Evolutionary conservation across 805 yeast genomes (phyloP), one percentile per base, ranked within the genome.

Genomic region (Wickerhamiella slavikovae): DNA sequence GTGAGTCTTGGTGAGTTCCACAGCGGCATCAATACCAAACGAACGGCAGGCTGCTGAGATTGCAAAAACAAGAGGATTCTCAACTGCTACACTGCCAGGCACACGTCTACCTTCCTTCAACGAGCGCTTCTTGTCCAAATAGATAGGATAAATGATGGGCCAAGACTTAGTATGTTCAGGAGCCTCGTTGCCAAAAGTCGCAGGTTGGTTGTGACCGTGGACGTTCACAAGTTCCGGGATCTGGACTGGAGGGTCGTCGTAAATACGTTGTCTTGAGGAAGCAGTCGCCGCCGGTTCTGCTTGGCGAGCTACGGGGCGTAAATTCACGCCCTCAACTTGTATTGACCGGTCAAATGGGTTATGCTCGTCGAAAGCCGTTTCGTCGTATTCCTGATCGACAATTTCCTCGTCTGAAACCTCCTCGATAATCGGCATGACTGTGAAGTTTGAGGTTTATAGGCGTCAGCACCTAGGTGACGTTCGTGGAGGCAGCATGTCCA

Each of bases 381-480:
- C 59, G 52, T 83, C 94, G 77, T 79, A 74, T 43, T 85, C 94
- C 70, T 80, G 60, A 55, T 82, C 72, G 47, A 83, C 95, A 53
- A 85, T 48, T 25, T 53, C 57, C 38, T 78, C 91, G 44, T 69
- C 76, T 48, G 74, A 82, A 33, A 50, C 39, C 38, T 55, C 58
- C 39, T 55, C 59, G 29, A 54, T 39, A 27, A 43, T 40, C n/a
- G 50, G 49, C 50, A 44, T 45, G 25, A 17, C 22, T 8, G 11
- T 24, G 17, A 14, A 6, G 13, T n/a, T 8, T n/a, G 14, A n/a
- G 12, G 12, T 7, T 22, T 7, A n/a, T n/a, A 22, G 24, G 8
- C 7, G n/a, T n/a, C n/a, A n/a, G n/a, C n/a, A n/a, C n/a, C n/a
- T n/a, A n/a, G n/a, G n/a, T 8, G 11, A 19, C 11, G 22, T 11